Base-by-base conservation (phyloP, 805 yeast genomes). In the Debaryomyces maramus region DNA sequence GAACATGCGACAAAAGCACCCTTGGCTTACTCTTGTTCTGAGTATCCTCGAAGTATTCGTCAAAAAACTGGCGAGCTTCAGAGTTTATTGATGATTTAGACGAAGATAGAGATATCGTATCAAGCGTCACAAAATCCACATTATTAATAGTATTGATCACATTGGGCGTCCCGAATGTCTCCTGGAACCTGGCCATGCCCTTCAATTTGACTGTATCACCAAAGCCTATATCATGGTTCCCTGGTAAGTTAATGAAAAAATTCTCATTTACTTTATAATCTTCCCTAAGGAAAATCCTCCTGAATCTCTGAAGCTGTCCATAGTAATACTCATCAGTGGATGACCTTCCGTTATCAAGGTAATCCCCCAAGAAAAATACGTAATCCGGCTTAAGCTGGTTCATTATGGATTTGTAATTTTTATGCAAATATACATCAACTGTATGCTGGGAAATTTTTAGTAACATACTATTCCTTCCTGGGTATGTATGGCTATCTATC, bases 171-270 rank as follows among this genome's bases (percentile, higher is more conserved):
- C 73, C 75, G 49, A 70, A 70, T 17, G 47, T 44, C 7, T 48
- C 38, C 10, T 33, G 36, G 41, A 66, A 70, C 22, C 74, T 52
- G 2, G 47, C 45, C 22, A 67, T 46, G 29, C 62, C 53, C 21
- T 48, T 43, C 18, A 75, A 66, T 15, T 79, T 72, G 10, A 93
- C 80, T 5, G 48, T 43, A 50, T 85, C 80, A 7, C 91, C 96
- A 63, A 84, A 88, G 0, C 99, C 99, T 44, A 95, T 87, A 59
- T 93, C 99, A 60, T 93, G 99, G 55, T 93, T 93, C 2, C 99
- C 99, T 0, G 97, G 96, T 1, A 67, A 48, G 40, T 65, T 63
- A 11, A 56, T 50, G 43, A 61, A 62, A 52, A 56, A 55, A 42
- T 56, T 63, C 22, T 46, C 40, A 21, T 58, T 61, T 13, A 57